These are phyloP conservation scores for Solanum okadae DNA, from an alignment of 257 asterid species.

Conservation along the genomic window DNA sequence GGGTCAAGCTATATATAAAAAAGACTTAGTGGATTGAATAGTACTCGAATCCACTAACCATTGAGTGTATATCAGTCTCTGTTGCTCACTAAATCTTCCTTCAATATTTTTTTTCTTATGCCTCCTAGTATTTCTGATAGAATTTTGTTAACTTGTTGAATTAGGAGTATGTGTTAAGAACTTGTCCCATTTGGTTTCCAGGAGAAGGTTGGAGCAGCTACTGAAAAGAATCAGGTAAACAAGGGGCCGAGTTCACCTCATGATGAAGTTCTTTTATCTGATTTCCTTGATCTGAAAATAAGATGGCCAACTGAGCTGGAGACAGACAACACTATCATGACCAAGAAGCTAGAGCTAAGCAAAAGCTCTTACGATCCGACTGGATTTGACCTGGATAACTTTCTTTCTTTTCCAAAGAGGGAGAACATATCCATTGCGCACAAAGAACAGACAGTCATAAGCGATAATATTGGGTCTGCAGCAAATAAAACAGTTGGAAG, in stretches of 20 bases:
- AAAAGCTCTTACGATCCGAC: slow-evolving; percentile 23
- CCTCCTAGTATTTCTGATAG: neutral
- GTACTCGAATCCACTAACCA: neutral
- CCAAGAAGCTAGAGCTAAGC: slow-evolving; percentile 24
- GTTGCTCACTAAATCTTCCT: neutral
- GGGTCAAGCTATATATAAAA: neutral
- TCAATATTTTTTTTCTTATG: neutral
- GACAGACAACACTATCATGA: slow-evolving; percentile 18
- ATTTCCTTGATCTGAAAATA: slow-evolving; percentile 47
- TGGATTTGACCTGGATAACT: slow-evolving; percentile 55
- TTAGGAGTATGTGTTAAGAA: neutral
- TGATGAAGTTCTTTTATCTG: slow-evolving; percentile 42
- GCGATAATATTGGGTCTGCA: slow-evolving; percentile 13
- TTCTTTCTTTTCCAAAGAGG: slow-evolving; percentile 33
- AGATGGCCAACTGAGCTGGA: slow-evolving; percentile 41
- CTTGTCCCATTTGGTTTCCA: slow-evolving; percentile 24
- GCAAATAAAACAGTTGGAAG: slow-evolving; percentile 24
- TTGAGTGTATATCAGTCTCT: neutral
- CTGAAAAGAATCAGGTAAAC: slow-evolving; percentile 27
- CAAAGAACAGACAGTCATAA: slow-evolving; percentile 15
- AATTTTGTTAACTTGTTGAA: neutral
- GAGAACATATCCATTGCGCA: slow-evolving; percentile 16
- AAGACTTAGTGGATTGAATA: neutral
- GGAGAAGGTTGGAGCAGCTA: slow-evolving; percentile 54
- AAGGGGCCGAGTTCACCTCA: slow-evolving; percentile 38